These are phyloP conservation scores for Colletotrichum endophyticum DNA, from an alignment of 2,329 filamentous ascomycete species.

Conservation along the genomic window DNA sequence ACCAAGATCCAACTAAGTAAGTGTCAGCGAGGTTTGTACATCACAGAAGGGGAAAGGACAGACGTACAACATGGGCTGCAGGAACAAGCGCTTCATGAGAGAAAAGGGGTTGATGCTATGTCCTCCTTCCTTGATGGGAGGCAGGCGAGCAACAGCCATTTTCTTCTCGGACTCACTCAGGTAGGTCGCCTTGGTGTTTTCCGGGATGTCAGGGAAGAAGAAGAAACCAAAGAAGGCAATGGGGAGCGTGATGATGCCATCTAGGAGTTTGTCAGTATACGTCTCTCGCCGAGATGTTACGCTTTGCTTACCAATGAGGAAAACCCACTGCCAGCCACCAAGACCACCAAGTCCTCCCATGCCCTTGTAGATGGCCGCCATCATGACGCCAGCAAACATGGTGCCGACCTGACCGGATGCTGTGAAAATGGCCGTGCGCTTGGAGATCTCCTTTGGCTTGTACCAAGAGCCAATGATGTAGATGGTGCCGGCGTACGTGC, in stretches of 20 bases:
- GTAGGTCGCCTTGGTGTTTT: slow-evolving; percentile 38
- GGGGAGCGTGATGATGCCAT: slow-evolving; percentile 57
- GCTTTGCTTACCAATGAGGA: slow-evolving; percentile 19
- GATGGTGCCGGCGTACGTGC: slow-evolving; percentile 44
- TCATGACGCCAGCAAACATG: slow-evolving; percentile 63
- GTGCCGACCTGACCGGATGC: slow-evolving; percentile 64
- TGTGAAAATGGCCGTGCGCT: slow-evolving; percentile 68
- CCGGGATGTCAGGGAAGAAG: slow-evolving; percentile 54
- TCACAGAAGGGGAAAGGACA: slow-evolving; percentile 6
- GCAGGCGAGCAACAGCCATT: slow-evolving; percentile 42
- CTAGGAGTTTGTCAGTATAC: slow-evolving; percentile 23
- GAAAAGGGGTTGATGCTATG: slow-evolving; percentile 25
- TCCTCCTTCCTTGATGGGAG: slow-evolving; percentile 27
- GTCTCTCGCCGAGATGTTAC: accelerated
- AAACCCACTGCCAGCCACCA: slow-evolving; percentile 56
- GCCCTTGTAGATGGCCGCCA: slow-evolving; percentile 47
- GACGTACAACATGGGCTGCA: slow-evolving; percentile 24
- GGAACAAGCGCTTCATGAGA: slow-evolving; percentile 25
- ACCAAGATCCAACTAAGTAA: slow-evolving; percentile 31
- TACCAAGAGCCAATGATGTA: slow-evolving; percentile 61
- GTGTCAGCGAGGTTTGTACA: not conserved
- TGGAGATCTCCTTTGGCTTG: slow-evolving; percentile 63
- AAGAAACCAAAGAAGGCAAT: slow-evolving; percentile 56
- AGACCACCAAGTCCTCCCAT: slow-evolving; percentile 48
- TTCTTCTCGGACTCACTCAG: slow-evolving; percentile 32